These are phyloP conservation scores for Flaveria linearis DNA, from an alignment of 129 eudicot species.

Conservation along the genomic window DNA sequence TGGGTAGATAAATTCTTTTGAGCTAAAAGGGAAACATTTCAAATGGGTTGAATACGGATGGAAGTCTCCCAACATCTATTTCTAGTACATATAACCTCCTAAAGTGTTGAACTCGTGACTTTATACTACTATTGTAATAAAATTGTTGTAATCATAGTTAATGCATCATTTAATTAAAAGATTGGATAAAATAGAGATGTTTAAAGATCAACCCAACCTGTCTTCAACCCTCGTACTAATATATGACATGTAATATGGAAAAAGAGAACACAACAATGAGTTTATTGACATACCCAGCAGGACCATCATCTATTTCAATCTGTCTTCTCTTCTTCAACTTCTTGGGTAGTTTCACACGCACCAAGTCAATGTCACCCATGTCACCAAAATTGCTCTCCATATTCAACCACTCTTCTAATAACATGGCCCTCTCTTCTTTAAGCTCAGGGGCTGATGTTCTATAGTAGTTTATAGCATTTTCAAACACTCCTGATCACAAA, in stretches of 20 bases:
- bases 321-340: constrained; percentile 79
- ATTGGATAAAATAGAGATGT: neutral
- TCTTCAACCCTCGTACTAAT: neutral
- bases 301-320: constrained; percentile 75
- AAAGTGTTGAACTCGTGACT: too few species aligned
- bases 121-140: neutral
- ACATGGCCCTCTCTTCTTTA: constrained; percentile 89
- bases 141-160: neutral
- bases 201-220: neutral
- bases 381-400: constrained; percentile 71
- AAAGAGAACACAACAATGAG: neutral
- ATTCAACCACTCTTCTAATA: constrained; percentile 81
- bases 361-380: constrained; percentile 65
- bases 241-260: neutral
- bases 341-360: constrained; percentile 75
- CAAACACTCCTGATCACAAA: constrained; percentile 52
- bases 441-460: constrained; percentile 77
- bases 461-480: constrained; percentile 65
- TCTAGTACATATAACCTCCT: too few species aligned
- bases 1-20: neutral
- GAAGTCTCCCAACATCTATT: neutral
- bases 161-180: too few species aligned
- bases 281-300: constrained; percentile 56
- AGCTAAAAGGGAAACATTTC: neutral
- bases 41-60: neutral